A percentile compares a stretch with the other conserved stretches of the same genome.
phyloP scores from a whole-genome alignment of 2,329 filamentous ascomycete species.

The Trichoderma harzianum region DNA sequence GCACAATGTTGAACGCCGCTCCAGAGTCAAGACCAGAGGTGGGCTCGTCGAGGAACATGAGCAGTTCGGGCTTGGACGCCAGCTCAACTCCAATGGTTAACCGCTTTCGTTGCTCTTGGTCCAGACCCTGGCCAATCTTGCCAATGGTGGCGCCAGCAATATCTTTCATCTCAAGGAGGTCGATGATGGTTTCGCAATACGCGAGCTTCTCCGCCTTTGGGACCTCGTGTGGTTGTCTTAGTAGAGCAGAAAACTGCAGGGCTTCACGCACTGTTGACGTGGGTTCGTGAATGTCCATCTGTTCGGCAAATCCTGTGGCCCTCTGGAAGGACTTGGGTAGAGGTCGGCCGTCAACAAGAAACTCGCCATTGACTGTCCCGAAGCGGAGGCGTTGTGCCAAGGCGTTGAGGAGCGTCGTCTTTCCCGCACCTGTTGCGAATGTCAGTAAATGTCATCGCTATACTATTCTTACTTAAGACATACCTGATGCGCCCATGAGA shows the following conservation, averaged over 20 bases:
- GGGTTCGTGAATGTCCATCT: constrained; percentile 65
- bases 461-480: constrained; percentile 9
- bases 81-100: constrained; percentile 56
- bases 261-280: constrained; percentile 65
- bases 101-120: constrained; percentile 56
- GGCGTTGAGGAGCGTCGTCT: constrained; percentile 71
- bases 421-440: constrained; percentile 49
- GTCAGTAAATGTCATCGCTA: background rate
- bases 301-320: constrained; percentile 67
- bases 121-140: constrained; percentile 54
- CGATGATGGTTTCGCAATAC: constrained; percentile 67
- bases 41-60: constrained; percentile 64
- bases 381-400: constrained; percentile 72
- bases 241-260: constrained; percentile 61
- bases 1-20: constrained; percentile 59
- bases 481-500: constrained; percentile 62
- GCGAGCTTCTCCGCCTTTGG: constrained; percentile 60
- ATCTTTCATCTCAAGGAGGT: constrained; percentile 64
- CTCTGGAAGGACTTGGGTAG: constrained; percentile 75
- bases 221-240: constrained; percentile 58
- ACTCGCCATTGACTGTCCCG: constrained; percentile 72
- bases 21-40: constrained; percentile 57
- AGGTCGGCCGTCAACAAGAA: constrained; percentile 71
- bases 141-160: constrained; percentile 66
- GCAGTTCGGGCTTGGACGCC: constrained; percentile 54